Conservation (phyloP, 257 asterid species). For the Eustoma russellianum region DNA sequence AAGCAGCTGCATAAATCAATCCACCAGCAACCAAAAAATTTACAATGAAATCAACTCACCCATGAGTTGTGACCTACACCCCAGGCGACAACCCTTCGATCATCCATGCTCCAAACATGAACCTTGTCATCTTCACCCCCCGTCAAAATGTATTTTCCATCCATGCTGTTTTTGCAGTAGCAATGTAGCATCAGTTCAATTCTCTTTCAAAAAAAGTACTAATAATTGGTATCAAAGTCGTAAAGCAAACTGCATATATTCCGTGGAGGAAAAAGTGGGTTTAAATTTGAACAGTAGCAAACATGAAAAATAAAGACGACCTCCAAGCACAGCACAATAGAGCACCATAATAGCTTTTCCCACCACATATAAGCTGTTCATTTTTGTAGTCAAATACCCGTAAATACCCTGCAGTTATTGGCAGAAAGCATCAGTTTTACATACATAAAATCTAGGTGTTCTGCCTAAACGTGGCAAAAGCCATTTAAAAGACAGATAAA, state of each 20-base stretch:
- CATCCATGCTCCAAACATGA: conserved; percentile 99
- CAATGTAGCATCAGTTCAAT: no score
- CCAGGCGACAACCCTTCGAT: conserved; percentile 94
- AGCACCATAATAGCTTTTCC: conserved; percentile 97
- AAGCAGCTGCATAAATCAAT: conserved; percentile 8
- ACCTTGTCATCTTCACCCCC: conserved; percentile 99
- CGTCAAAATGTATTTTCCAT: conserved; percentile 90
- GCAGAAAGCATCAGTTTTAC: conserved; percentile 9
- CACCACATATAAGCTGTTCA: conserved; percentile 87
- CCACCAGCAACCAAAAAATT: conserved; percentile 3
- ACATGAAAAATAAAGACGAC: conserved; percentile 26
- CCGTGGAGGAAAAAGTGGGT: no score
- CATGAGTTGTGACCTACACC: conserved; percentile 99
- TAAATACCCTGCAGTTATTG: conserved; percentile 58
- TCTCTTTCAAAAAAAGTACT: no score
- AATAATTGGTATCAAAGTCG: no score
- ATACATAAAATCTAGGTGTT: conserved; percentile 1
- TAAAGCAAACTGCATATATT: no score
- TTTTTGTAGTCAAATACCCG: conserved; percentile 89
- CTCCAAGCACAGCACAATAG: conserved; percentile 97
- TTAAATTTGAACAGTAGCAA: background rate
- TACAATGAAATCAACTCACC: conserved; percentile 47
- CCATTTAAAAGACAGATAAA: conserved; percentile 4
- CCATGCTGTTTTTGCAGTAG: conserved; percentile 49
- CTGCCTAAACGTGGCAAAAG: background rate